Base-by-base conservation (phyloP, 352 stramenopile species). In the Globisporangium lucens region DNA sequence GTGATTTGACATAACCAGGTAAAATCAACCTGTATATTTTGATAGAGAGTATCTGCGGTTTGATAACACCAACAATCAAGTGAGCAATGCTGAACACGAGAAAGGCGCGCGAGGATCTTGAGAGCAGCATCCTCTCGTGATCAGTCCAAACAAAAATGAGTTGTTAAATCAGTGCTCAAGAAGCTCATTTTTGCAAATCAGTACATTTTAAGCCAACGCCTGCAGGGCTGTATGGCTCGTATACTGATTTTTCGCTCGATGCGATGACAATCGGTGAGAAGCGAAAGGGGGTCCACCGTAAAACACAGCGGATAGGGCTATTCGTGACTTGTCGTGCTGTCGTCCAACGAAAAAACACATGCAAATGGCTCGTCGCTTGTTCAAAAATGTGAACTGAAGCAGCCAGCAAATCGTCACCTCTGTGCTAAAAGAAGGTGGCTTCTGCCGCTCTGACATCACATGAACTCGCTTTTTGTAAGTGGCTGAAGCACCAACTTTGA, bases 31-130 rank as follows among this genome's bases (percentile, higher is more conserved):
- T 41, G 27, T 56, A 38, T 63, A 51, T 8, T 12, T 4, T 3
- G 3, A 27, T 43, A 24, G 24, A 24, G 24, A 24, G 24, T 24
- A 12, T 15, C 1, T 27, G 35, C 3, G 20, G 2, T 30, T 56
- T 52, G 24, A 33, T 38, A n/a, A 46, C 46, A 22, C 38, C 29
- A 58, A 49, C 56, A 58, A 65, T 65, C 60, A 56, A 65, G 60
- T 49, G 30, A 58, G 55, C 43, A 57, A 57, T 65, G 58, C n/a
- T 7, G 29, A 9, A 10, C 17, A 65, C 27, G 58, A 46, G 59
- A 65, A 35, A 65, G 59, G 58, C 57, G 57, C 8, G 35, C 17
- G 41, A 20, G 41, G 41, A n/a, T 49, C 41, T 49, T 7, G 30
- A 33, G 13, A 46, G 38, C 38, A 46, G 38, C 38, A 46, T 46